Percentiles rank a stretch among this genome's conserved stretches.
These are phyloP conservation scores for Acanthamoeba sp. DNA, from an alignment of 208 protist genomes.

Conservation along the genomic window DNA sequence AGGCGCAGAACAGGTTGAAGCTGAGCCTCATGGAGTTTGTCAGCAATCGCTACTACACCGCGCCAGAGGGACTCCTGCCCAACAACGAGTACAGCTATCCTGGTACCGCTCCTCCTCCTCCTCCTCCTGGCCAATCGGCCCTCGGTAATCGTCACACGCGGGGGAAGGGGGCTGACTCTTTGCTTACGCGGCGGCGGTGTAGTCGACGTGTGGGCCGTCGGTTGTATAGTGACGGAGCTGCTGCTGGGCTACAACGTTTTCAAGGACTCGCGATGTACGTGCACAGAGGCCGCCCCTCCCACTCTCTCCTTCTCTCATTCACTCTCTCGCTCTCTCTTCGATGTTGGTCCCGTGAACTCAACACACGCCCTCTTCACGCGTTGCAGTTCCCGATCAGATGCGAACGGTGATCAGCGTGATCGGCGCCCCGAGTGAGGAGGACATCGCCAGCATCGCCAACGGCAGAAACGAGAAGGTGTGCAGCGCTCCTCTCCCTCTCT, in stretches of 20 bases:
- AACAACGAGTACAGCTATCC: constrained; percentile 91
- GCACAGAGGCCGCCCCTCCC: too few species aligned
- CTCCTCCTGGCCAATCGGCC: too few species aligned
- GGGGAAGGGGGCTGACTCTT: too few species aligned
- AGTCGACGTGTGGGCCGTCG: constrained; percentile 99
- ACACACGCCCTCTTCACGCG: not conserved
- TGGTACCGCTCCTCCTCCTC: constrained; percentile 46
- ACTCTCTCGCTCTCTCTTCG: too few species aligned
- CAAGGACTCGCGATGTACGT: constrained; percentile 93
- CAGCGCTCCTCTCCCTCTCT: too few species aligned
- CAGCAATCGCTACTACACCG: constrained; percentile 96
- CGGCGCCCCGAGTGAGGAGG: constrained; percentile 89
- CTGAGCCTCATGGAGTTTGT: constrained; percentile 88
- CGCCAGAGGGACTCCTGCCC: constrained; percentile 95
- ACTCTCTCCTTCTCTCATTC: not conserved
- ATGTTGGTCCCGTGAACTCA: not conserved
- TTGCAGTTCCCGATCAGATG: constrained; percentile 82
- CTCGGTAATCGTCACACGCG: too few species aligned
- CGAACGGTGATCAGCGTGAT: constrained; percentile 79
- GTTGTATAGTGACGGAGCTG: constrained; percentile 99
- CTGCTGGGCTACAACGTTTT: constrained; percentile 94
- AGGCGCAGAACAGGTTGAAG: constrained; percentile 68
- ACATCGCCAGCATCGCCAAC: constrained; percentile 89
- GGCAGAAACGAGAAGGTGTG: constrained; percentile 17
- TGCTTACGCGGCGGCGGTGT: too few species aligned